Evolutionary conservation across 805 yeast genomes (phyloP), one percentile per base, ranked within the genome.

Genomic region (Torulaspora microellipsoides): DNA sequence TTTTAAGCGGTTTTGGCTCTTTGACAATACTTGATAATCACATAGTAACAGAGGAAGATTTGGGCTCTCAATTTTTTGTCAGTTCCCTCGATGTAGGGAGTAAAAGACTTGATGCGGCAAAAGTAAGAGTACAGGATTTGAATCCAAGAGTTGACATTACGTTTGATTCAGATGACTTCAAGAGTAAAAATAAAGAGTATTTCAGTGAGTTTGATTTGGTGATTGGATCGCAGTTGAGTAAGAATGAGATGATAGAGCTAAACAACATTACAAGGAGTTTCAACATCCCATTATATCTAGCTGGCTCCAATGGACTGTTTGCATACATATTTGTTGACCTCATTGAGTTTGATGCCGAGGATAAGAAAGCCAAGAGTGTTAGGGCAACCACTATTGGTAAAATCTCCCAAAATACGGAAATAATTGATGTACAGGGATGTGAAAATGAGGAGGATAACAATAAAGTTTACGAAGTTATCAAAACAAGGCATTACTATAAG

Each of bases 1-100:
- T 86, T 14, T 72, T 93, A 17, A 95, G 95, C 25, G 99, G 99
- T 4, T 70, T 91, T 45, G 95, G 95, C 3, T 69, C 82, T 0
- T 64, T 91, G 25, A 81, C 82, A n/a, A 67, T 93, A 0, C 58
- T 81, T 43, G 97, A 90, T 65, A 56, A 64, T 28, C 66, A 80
- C 2, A 54, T 37, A 0, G 77, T 86, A 1, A 58, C 62, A 1
- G 83, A 76, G 30, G 77, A 73, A 33, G 95, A 87, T 58, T 72
- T 84, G 46, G 80, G 80, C 2, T 73, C 81, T 1, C 93, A 89
- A 60, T 90, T 88, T 62, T 86, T 87, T 59, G 59, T 87, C 23
- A 75, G 74, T 37, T 74, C 70, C 27, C 54, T 61, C 1, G 78
- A 80, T 33, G 57, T 83, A 5, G 95, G 93, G 1, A 52, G 68